Evolutionary conservation across 345 rosid species (phyloP), one percentile per base, ranked within the genome.

Genomic region (Mangifera indica): DNA sequence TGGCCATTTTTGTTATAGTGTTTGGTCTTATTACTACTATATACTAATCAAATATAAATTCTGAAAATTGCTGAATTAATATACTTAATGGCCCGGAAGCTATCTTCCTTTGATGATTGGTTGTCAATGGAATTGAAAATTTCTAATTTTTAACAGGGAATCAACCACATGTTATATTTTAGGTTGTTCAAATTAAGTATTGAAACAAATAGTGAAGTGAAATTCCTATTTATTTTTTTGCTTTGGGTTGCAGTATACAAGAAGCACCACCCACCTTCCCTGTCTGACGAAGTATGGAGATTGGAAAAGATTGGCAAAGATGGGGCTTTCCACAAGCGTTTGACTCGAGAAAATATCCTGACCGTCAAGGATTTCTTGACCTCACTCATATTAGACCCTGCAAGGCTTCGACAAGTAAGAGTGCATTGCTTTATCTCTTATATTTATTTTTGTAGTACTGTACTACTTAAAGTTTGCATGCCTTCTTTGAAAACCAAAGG

Each of bases 301-400:
- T 84, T 95, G 78, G 99, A 95, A 77, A 95, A 95, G 86, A 95
- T 91, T 63, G 99, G 98, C 59, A 95, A 95, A 85, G 98, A 92
- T 72, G 99, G 99, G 69, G 99, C 99, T 73, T 95, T 95, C 83
- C 98, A 92, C 76, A 95, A 85, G 77, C 88, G 98, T 21, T 79
- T 95, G 70, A 75, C 78, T 76, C 79, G 81, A 75, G 96, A 86
- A 78, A 83, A 74, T 86, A 89, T 95, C 80, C 81, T 67, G 26
- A 86, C 88, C 12, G 96, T 92, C 70, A 89, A 91, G 85, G 99
- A 91, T 75, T 95, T 92, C 74, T 80, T 95, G 79, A 92, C 87
- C 49, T 80, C 84, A 68, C 87, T 89, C 54, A 83, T 74, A 67
- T 25, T 91, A 45, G 86, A 91, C 77, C 84, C 98, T 78, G 26